phyloP scores from a whole-genome alignment of 768 basidiomycete species.

The Boletus tomentosulus region DNA sequence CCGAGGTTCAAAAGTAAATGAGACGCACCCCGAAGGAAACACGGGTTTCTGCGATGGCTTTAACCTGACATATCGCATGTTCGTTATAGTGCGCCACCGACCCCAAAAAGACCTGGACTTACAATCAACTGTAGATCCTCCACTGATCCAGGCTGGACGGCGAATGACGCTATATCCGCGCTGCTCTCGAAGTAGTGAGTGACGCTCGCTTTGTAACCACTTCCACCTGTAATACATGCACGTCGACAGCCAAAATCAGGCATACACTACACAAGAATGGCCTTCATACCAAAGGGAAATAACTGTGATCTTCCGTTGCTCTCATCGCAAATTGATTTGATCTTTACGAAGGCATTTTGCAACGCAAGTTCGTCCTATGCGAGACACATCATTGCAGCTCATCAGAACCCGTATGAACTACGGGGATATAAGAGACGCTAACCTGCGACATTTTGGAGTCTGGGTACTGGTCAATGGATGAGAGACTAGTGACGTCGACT shows the following conservation, averaged over 20 bases:
- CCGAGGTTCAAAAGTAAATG: not conserved
- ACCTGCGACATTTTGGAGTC: not conserved
- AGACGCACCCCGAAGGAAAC: slow-evolving; percentile 12
- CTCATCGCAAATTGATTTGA: not conserved
- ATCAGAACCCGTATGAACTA: not conserved
- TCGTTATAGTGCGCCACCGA: not conserved
- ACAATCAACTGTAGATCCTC: slow-evolving; percentile 7
- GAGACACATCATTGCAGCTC: not conserved
- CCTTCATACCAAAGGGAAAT: slow-evolving; percentile 5
- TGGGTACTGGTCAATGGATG: not conserved
- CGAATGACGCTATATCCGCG: slow-evolving; percentile 3
- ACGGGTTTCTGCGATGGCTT: slow-evolving; percentile 2
- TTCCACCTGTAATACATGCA: slow-evolving; percentile 5
- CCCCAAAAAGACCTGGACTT: not conserved
- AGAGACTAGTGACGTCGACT: no score
- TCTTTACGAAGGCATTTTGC: not conserved
- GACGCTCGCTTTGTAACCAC: slow-evolving; percentile 11
- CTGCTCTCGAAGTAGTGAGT: slow-evolving; percentile 14
- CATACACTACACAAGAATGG: not conserved
- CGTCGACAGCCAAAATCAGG: not conserved
- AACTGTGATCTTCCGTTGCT: slow-evolving; percentile 7
- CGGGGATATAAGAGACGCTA: not conserved
- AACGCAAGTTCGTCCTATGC: not conserved
- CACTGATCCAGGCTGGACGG: slow-evolving; percentile 13
- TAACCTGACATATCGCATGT: slow-evolving; percentile 3